These are phyloP conservation scores for Pichia gijzeniarum DNA, from an alignment of 805 yeast species.

Conservation along the genomic window DNA sequence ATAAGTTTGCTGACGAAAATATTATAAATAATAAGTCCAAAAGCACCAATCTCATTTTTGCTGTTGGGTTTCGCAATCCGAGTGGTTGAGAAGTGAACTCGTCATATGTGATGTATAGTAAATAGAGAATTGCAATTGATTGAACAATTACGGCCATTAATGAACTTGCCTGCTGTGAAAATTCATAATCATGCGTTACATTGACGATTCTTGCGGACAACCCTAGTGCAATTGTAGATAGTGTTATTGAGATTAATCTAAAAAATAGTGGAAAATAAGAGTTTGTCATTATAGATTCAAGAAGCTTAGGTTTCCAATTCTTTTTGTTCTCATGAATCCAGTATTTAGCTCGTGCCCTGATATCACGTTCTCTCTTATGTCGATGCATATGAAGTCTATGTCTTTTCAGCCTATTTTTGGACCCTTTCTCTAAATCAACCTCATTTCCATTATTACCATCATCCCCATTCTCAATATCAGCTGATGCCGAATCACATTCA, in stretches of 20 bases:
- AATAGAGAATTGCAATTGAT: constrained; percentile 67
- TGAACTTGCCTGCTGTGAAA: constrained; percentile 80
- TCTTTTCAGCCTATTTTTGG: neutral
- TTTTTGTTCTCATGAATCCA: constrained; percentile 60
- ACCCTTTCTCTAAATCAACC: constrained; percentile 14
- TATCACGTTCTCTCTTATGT: constrained; percentile 22
- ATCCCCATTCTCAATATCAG: neutral
- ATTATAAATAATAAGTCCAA: constrained; percentile 83
- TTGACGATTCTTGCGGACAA: constrained; percentile 57
- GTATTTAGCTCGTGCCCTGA: constrained; percentile 53
- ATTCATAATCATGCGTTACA: constrained; percentile 27
- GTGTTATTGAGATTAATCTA: constrained; percentile 50
- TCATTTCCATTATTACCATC: neutral
- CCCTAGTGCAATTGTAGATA: constrained; percentile 65
- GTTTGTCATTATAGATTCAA: constrained; percentile 57
- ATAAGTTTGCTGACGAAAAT: constrained; percentile 79
- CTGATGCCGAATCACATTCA: neutral
- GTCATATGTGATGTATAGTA: constrained; percentile 78
- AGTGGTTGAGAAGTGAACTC: constrained; percentile 90
- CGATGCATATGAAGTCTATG: constrained; percentile 1
- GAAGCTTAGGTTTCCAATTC: constrained; percentile 57
- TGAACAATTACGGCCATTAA: constrained; percentile 89
- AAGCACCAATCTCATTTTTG: constrained; percentile 73
- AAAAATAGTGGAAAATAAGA: constrained; percentile 78
- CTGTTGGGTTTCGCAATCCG: constrained; percentile 80